These are phyloP conservation scores for Cubamyces sp. DNA, from an alignment of 768 basidiomycete species.

Conservation along the genomic window DNA sequence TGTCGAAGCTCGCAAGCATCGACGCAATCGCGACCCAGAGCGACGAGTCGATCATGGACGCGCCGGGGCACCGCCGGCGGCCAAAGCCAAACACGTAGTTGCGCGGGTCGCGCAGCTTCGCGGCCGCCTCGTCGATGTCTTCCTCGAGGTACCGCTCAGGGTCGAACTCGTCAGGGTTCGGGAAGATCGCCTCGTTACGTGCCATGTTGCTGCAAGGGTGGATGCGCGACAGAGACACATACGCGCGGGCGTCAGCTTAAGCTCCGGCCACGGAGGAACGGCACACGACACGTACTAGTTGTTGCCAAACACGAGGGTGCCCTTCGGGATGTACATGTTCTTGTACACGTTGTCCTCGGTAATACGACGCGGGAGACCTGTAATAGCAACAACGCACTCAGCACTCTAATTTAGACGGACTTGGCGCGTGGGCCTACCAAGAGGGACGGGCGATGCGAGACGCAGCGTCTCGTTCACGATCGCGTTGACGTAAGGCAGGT, in stretches of 20 bases:
- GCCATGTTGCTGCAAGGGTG: constrained; percentile 34
- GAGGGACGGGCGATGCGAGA: constrained; percentile 59
- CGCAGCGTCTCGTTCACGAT: constrained; percentile 58
- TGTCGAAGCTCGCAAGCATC: constrained; percentile 30
- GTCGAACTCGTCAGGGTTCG: constrained; percentile 52
- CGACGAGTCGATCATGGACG: constrained; percentile 29
- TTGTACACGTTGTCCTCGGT: constrained; percentile 69
- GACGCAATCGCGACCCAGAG: constrained; percentile 33
- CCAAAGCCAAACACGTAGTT: constrained; percentile 38
- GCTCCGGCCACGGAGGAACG: not conserved
- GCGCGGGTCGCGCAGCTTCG: constrained; percentile 45
- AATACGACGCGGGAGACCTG: constrained; percentile 66
- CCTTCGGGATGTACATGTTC: constrained; percentile 63
- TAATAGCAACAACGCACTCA: constrained; percentile 1
- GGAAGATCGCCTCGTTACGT: constrained; percentile 48
- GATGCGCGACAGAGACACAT: not conserved
- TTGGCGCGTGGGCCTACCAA: constrained; percentile 44
- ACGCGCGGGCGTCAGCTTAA: not conserved
- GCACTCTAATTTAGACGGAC: not conserved
- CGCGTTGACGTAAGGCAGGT: constrained; percentile 61
- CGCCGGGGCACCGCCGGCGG: constrained; percentile 32
- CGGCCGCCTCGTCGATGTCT: constrained; percentile 24
- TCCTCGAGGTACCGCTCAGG: constrained; percentile 54
- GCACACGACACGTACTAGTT: constrained; percentile 49
- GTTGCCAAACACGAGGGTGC: constrained; percentile 66